A percentile compares a stretch with the other conserved stretches of the same genome.
phyloP scores from a whole-genome alignment of 2,329 filamentous ascomycete species.

The Acephala macrosclerotiorum region DNA sequence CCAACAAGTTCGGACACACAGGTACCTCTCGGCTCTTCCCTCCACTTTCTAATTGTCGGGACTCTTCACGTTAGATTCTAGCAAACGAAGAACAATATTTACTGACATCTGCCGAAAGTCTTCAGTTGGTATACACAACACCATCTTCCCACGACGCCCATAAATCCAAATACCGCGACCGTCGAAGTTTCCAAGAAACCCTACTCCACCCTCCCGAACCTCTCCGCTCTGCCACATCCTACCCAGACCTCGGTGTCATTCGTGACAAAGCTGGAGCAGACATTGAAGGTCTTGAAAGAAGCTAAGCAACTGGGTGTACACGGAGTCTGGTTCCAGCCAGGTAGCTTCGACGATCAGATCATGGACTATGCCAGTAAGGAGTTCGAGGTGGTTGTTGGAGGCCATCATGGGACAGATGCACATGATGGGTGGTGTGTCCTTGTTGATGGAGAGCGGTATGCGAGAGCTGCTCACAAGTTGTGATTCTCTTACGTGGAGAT shows the following conservation, averaged over 20 bases:
- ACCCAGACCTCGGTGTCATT: slow-evolving; percentile 79
- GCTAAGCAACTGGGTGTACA: slow-evolving; percentile 77
- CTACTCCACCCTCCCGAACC: slow-evolving; percentile 57
- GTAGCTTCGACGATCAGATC: slow-evolving; percentile 81
- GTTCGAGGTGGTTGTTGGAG: slow-evolving; percentile 73
- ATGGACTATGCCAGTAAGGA: slow-evolving; percentile 71
- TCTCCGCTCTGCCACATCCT: slow-evolving; percentile 71
- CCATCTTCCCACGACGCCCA: slow-evolving; percentile 77
- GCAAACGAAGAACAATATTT: not conserved
- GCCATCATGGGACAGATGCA: not conserved
- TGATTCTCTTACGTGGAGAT: not conserved
- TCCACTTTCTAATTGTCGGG: not conserved
- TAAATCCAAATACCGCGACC: slow-evolving; percentile 76
- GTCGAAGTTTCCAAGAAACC: slow-evolving; percentile 65
- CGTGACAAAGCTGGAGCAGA: slow-evolving; percentile 85
- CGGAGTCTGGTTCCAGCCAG: slow-evolving; percentile 89
- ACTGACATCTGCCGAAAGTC: slow-evolving; percentile 58
- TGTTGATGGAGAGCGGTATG: slow-evolving; percentile 77
- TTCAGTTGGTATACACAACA: slow-evolving; percentile 88
- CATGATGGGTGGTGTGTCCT: slow-evolving; percentile 85
- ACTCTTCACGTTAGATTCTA: no score
- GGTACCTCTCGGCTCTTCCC: not conserved
- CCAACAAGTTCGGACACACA: not conserved
- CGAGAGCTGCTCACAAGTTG: slow-evolving; percentile 40
- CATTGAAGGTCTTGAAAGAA: slow-evolving; percentile 70